phyloP scores from a whole-genome alignment of 306 rosid species.

The Vachellia collinsii region DNA sequence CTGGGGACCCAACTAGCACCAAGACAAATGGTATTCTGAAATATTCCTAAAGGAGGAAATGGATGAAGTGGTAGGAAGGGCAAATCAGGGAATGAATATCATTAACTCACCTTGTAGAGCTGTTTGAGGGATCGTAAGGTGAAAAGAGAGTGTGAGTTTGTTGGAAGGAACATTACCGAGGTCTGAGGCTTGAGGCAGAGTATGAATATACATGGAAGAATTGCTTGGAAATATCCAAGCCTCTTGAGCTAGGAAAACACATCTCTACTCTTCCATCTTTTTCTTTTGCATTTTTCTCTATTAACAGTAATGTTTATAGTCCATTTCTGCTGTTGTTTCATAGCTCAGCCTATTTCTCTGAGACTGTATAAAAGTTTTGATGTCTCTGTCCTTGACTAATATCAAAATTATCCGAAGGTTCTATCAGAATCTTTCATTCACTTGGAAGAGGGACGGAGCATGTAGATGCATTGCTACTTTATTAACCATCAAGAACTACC shows the following conservation, averaged over 20 bases:
- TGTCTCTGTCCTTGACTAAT: neutral
- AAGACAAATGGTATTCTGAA: neutral
- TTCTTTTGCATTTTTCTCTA: neutral
- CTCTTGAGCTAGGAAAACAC: neutral
- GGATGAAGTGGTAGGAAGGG: neutral
- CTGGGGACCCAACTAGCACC: neutral
- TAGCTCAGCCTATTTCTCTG: neutral
- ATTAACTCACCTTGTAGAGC: neutral
- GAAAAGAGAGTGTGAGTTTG: neutral
- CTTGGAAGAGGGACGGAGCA: constrained; percentile 23
- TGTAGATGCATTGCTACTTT: constrained; percentile 17
- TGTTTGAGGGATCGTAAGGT: neutral
- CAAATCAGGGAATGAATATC: neutral
- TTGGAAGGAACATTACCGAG: neutral
- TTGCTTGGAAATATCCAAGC: neutral
- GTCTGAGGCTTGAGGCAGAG: neutral
- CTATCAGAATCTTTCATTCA: constrained; percentile 22
- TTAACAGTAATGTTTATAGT: neutral
- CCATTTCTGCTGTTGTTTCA: neutral
- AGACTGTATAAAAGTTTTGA: neutral
- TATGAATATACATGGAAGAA: neutral
- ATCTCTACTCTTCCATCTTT: neutral
- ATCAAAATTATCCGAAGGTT: neutral
- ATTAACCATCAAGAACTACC: constrained; percentile 22
- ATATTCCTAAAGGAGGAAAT: neutral